phyloP scores from a whole-genome alignment of 768 basidiomycete genomes.

The Symmetrospora coprosmae region DNA sequence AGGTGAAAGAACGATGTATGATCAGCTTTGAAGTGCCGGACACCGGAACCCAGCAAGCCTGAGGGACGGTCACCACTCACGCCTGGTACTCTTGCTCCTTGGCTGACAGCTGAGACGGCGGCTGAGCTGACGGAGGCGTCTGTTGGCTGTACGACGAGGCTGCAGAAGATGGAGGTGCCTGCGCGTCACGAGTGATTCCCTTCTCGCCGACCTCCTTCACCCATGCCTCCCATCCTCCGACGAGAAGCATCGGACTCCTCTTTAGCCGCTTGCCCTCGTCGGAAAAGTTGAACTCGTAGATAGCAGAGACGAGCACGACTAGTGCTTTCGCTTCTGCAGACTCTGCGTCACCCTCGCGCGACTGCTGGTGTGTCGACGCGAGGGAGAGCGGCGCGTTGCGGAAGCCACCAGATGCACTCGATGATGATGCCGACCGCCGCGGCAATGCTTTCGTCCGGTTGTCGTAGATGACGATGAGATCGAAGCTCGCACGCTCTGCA shows the following conservation, averaged over 20 bases:
- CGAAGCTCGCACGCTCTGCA: conserved; percentile 69
- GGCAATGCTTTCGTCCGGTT: conserved; percentile 43
- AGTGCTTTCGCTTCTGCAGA: conserved; percentile 3
- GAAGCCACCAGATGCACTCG: no score
- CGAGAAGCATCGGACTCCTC: conserved; percentile 63
- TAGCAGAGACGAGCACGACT: conserved; percentile 47
- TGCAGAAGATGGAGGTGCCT: conserved; percentile 8
- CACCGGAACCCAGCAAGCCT: background rate
- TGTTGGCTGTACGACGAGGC: background rate
- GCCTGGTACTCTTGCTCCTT: conserved; percentile 15
- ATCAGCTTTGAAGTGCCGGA: background rate
- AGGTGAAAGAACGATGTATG: background rate
- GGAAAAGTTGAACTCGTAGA: conserved; percentile 57
- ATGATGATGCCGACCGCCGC: conserved; percentile 44
- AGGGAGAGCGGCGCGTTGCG: no score
- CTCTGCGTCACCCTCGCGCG: conserved; percentile 20
- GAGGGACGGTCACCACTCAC: no score
- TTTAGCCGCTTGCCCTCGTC: conserved; percentile 42
- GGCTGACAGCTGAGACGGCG: background rate
- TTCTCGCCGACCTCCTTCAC: conserved; percentile 44
- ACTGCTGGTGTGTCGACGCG: conserved; percentile 38
- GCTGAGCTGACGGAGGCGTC: background rate
- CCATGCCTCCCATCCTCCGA: conserved; percentile 78
- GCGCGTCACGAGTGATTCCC: conserved; percentile 27
- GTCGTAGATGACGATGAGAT: conserved; percentile 77